Evolutionary conservation across 2,329 filamentous ascomycete species (phyloP).

Genomic region (Calonectria multiphialidica): DNA sequence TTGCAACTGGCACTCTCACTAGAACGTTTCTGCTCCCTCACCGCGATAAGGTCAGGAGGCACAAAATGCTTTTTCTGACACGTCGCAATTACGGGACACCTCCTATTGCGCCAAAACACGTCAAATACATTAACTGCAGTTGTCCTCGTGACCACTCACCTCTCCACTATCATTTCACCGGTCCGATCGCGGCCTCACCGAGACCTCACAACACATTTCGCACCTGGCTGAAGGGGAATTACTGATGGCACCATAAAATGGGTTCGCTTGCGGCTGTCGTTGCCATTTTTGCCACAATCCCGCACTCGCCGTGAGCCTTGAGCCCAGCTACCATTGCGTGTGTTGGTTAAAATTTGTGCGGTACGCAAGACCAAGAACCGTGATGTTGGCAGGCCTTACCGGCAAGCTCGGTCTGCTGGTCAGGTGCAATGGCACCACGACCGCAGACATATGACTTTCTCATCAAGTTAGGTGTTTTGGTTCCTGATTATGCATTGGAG

Average conservation of each 20-base stretch:
- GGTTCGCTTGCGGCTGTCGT: too few species aligned
- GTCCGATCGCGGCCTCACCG: slow-evolving; percentile 16
- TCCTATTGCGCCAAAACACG: slow-evolving; percentile 21
- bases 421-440: too few species aligned
- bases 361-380: too few species aligned
- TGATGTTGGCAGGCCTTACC: too few species aligned
- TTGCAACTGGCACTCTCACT: background rate
- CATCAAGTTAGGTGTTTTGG: too few species aligned
- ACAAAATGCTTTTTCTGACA: background rate
- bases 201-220: slow-evolving; percentile 3
- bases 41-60: background rate
- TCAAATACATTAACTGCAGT: slow-evolving; percentile 7
- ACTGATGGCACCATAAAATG: background rate
- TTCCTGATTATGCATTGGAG: too few species aligned
- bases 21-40: background rate
- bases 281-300: too few species aligned
- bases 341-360: too few species aligned
- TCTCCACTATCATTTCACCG: slow-evolving; percentile 6
- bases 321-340: background rate
- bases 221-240: background rate
- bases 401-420: too few species aligned
- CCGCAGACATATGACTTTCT: too few species aligned
- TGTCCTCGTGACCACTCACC: background rate
- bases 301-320: background rate
- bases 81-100: background rate